Evolutionary conservation across 495 filamentous ascomycete species (phyloP), one percentile per base, ranked within the genome.

Genomic region (Podospora tetraspora): DNA sequence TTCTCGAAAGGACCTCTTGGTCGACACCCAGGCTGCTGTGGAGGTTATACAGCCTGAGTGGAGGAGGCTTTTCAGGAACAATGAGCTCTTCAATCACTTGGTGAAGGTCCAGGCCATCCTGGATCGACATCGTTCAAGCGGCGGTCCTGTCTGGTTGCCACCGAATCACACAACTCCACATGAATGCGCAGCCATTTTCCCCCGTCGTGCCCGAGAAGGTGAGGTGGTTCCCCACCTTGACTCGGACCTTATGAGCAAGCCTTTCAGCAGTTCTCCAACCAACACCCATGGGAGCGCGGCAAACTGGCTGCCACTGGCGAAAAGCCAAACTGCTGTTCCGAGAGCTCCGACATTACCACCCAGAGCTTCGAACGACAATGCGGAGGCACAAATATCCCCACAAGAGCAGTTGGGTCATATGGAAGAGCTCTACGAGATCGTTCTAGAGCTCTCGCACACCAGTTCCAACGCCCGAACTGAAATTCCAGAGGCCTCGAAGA

Each of bases 11-110:
- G 27, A 60, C 22, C 59, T 70, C 4, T 66, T 78, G 43, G 61
- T 87, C 10, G 68, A 85, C 65, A 27, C 72, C 37, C 63, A 62
- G 3, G 22, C 67, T 3, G 81, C 83, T 0, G 23, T 85, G n/a
- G 70, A 81, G 3, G 69, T 65, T 2, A 71, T 87, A 22, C 37
- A 66, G 10, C 75, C 79, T 2, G 84, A 87, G 66, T 88, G 86
- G 86, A 52, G 70, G 32, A 79, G 83, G 0, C 68, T 83, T 32
- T 79, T 74, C 30, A 72, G 76, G 16, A 88, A 88, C 64, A 59
- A 75, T 11, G 75, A 82, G 61, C 70, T 88, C 1, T 77, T 75
- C 1, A 21, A 71, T 6, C 83, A 86, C 68, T 43, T 88, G 21
- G 24, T 72, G 11, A 22, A 71, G 59, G 80, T 82, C 0, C 83